A percentile compares a stretch with the other conserved stretches of the same genome.
phyloP scores from a whole-genome alignment of 2,329 filamentous ascomycete species.

The Clonostachys byssicola region DNA sequence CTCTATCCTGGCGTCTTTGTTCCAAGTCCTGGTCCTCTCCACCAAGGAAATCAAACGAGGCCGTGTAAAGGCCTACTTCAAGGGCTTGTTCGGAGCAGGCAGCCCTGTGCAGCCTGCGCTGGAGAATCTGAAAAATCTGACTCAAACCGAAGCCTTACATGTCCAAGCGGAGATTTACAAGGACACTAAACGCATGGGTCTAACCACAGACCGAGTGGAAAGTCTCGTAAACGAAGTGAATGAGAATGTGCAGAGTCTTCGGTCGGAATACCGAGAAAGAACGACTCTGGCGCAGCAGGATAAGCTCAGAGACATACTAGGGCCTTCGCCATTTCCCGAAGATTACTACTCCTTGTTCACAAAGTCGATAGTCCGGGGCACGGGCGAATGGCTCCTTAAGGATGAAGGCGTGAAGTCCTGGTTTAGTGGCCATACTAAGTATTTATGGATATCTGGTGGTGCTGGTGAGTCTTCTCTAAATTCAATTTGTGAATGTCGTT shows the following conservation, averaged over 20 bases:
- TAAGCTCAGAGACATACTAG: slow-evolving; percentile 29
- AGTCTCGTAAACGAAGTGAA: slow-evolving; percentile 25
- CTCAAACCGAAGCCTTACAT: slow-evolving; percentile 31
- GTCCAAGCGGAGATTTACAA: slow-evolving; percentile 38
- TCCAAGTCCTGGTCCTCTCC: slow-evolving; percentile 38
- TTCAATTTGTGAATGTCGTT: background rate
- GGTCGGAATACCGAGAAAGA: slow-evolving; percentile 25
- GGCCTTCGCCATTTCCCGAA: slow-evolving; percentile 34
- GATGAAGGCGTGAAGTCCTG: slow-evolving; percentile 32
- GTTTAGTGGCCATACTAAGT: slow-evolving; percentile 27
- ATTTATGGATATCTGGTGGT: slow-evolving; percentile 38
- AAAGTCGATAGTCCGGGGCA: slow-evolving; percentile 30
- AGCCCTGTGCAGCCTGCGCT: slow-evolving; percentile 32
- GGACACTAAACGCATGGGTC: slow-evolving; percentile 25
- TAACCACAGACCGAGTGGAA: slow-evolving; percentile 27
- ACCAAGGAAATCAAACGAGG: slow-evolving; percentile 34
- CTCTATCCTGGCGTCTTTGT: slow-evolving; percentile 33
- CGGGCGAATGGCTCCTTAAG: slow-evolving; percentile 39
- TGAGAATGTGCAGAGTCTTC: slow-evolving; percentile 23
- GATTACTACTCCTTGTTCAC: slow-evolving; percentile 35
- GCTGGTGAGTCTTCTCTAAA: slow-evolving; percentile 19
- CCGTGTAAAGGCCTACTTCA: slow-evolving; percentile 33
- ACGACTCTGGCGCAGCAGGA: slow-evolving; percentile 24
- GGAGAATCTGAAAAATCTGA: slow-evolving; percentile 31
- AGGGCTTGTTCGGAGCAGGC: slow-evolving; percentile 29